Evolutionary conservation across 495 filamentous ascomycete species (phyloP), one percentile per base, ranked within the genome.

Genomic region (Daldinia vernicosa): DNA sequence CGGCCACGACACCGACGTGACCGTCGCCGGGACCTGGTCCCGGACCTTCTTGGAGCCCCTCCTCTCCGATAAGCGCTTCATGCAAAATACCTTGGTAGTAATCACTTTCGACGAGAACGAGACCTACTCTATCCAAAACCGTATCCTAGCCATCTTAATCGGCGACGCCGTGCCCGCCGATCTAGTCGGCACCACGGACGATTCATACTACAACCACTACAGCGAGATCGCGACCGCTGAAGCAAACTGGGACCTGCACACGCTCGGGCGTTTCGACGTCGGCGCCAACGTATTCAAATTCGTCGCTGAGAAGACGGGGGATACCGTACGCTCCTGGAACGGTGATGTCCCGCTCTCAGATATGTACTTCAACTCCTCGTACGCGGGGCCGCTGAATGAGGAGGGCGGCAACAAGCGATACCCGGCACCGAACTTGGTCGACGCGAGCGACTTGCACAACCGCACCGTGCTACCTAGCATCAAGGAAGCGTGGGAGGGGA

Each of bases 181-280:
- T 52, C 80, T 89, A 11, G 80, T 85, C 61, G 89, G 89, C 28
- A 90, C 88, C 15, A 85, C 77, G 3, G 91, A 93, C 71, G 72
- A 83, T 75, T 87, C 82, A 53, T 92, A 87, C 82, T 93, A 93
- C 80, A 88, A 84, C 74, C 90, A 92, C 80, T 92, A 91, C 84
- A 90, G 86, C 37, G 81, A 85, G 61, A 84, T 93, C 65, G 81
- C 90, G 9, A 88, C 89, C 19, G 83, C 89, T 22, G 80, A 84
- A 27, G 87, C 87, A 8, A 93, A 93, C 82, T 90, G 82, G 82
- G 74, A 76, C 55, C 77, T 83, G 7, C 76, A 77, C 67, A 80
- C 80, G 14, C 76, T 83, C 1, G 81, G 81, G 3, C 84, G 86
- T 56, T 87, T 78, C 51, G 86, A 86, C 57, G 84, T 85, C 33